phyloP scores from a whole-genome alignment of 2,329 filamentous ascomycete genomes.

The Hortaea werneckii region DNA sequence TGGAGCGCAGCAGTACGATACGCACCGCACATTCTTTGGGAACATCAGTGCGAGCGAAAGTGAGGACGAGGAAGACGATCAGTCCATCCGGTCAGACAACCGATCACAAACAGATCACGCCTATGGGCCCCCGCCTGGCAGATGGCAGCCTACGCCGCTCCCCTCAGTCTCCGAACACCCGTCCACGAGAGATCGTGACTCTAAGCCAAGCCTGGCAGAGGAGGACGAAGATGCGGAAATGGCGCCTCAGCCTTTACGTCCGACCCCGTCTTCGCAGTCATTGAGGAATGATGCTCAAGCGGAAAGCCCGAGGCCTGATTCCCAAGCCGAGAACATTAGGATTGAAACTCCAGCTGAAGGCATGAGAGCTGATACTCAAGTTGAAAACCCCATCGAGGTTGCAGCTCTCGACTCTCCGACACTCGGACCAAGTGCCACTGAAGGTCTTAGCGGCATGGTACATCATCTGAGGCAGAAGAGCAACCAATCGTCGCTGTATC shows the following conservation, averaged over 20 bases:
- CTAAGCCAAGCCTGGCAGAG: constrained; percentile 17
- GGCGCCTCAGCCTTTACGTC: constrained; percentile 6
- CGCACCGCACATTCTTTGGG: constrained; percentile 29
- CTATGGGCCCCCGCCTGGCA: constrained; percentile 13
- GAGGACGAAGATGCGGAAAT: constrained; percentile 20
- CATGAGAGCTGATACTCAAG: too few species aligned
- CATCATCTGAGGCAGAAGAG: constrained; percentile 75
- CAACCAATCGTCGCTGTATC: constrained; percentile 68
- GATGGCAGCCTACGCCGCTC: constrained; percentile 22
- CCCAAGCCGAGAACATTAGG: constrained; percentile 9
- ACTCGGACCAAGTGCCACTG: constrained; percentile 49
- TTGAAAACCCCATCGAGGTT: constrained; percentile 7
- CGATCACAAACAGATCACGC: constrained; percentile 14
- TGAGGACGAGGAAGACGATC: constrained; percentile 28
- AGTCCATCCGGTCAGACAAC: constrained; percentile 6
- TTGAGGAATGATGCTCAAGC: constrained; percentile 10
- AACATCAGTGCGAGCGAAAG: constrained; percentile 30
- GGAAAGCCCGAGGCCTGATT: constrained; percentile 6
- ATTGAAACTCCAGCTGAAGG: too few species aligned
- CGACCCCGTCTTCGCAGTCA: constrained; percentile 8
- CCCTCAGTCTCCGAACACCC: constrained; percentile 28
- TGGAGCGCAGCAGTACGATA: constrained; percentile 9
- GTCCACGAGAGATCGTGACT: constrained; percentile 17
- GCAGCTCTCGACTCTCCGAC: constrained; percentile 63
- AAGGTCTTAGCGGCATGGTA: constrained; percentile 51